Evolutionary conservation across 257 asterid genomes (phyloP).

Genomic region (Solanum virginianum): DNA sequence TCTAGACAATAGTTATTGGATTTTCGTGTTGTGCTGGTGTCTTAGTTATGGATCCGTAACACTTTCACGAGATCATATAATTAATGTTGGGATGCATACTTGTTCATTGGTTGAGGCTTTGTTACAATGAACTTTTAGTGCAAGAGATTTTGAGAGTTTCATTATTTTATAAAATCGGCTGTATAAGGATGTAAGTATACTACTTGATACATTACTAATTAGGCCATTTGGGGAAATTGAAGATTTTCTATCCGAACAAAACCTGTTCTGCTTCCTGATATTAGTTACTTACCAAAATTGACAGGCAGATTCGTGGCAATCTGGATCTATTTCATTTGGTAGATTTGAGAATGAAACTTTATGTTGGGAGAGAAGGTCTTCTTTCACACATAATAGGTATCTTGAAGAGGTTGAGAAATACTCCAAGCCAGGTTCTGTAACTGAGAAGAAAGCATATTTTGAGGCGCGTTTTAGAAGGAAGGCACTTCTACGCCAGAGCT

Average conservation of each 20-base stretch:
- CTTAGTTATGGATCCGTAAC: not conserved
- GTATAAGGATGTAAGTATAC: not conserved
- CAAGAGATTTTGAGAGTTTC: not conserved
- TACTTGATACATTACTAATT: not conserved
- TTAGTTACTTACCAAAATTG: slow-evolving; percentile 1
- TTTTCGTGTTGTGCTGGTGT: not conserved
- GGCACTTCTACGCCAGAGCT: slow-evolving; percentile 26
- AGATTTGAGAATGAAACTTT: slow-evolving; percentile 60
- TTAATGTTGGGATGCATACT: not conserved
- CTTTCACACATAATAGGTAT: slow-evolving; percentile 72
- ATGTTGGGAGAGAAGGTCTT: slow-evolving; percentile 89
- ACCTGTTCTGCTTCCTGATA: not conserved
- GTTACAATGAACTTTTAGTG: not conserved
- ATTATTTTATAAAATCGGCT: not conserved
- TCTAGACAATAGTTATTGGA: too few species aligned
- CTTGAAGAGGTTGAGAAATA: slow-evolving; percentile 81
- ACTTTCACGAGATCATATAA: not conserved
- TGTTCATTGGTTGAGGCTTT: not conserved
- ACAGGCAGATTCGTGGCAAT: slow-evolving; percentile 54
- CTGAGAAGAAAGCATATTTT: slow-evolving; percentile 71
- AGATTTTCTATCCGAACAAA: not conserved
- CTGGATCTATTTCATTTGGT: slow-evolving; percentile 82
- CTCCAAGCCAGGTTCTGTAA: slow-evolving; percentile 80
- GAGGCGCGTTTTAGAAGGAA: slow-evolving; percentile 71
- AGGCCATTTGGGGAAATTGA: not conserved